Conservation (phyloP, 768 basidiomycete species). For the Tulasnella sp. region DNA sequence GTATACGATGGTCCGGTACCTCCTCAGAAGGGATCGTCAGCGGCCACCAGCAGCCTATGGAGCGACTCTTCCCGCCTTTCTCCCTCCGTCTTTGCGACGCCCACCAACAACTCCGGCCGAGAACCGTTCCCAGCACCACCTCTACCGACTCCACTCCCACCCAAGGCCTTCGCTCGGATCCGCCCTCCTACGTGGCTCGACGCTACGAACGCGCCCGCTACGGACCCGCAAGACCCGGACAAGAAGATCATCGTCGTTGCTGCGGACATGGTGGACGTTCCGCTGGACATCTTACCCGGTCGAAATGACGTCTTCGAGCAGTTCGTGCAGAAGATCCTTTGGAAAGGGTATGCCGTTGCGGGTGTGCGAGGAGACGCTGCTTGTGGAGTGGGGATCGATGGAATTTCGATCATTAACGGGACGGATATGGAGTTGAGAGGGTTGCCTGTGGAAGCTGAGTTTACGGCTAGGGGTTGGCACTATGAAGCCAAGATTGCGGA, state of each 20-base stretch:
- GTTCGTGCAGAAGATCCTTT: constrained; percentile 74
- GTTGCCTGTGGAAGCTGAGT: constrained; percentile 49
- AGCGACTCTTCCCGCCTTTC: neutral
- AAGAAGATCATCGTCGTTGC: constrained; percentile 38
- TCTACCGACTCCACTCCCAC: constrained; percentile 55
- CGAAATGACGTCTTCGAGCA: constrained; percentile 62
- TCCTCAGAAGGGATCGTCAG: neutral
- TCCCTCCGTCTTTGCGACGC: neutral
- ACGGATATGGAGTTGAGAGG: constrained; percentile 46
- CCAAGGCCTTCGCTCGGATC: constrained; percentile 64
- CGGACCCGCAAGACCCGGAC: constrained; percentile 28
- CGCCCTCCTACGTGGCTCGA: constrained; percentile 57
- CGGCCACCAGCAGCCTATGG: neutral
- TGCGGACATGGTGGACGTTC: constrained; percentile 60
- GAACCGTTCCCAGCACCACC: constrained; percentile 34
- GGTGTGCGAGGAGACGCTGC: constrained; percentile 55
- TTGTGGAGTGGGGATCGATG: constrained; percentile 46
- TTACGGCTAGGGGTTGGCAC: neutral
- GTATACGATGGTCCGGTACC: constrained; percentile 59
- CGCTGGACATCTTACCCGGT: constrained; percentile 66
- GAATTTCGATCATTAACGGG: constrained; percentile 30
- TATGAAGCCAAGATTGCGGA: neutral
- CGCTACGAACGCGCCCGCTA: constrained; percentile 22
- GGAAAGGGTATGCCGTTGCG: constrained; percentile 48
- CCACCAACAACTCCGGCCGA: neutral